Evolutionary conservation across 176 grass and related monocot species (phyloP).

Genomic region (Aegilops bicornis): DNA sequence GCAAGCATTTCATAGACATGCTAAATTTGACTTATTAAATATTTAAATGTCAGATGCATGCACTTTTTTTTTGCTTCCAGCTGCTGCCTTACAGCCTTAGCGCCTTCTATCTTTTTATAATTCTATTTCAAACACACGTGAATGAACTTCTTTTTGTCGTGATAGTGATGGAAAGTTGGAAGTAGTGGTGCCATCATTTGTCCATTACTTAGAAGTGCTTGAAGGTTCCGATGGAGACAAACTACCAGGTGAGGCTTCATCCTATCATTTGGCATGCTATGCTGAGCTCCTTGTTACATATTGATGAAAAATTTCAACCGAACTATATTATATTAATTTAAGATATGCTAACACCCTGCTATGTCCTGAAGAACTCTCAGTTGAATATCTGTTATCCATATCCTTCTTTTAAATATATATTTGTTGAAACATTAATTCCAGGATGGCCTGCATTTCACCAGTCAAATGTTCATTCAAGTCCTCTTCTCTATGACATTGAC

Average conservation of each 20-base stretch:
- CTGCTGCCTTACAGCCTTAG: not conserved
- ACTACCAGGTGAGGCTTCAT: constrained; percentile 61
- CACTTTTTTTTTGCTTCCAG: not conserved
- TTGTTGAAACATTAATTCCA: constrained; percentile 26
- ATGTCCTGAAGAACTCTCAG: constrained; percentile 17
- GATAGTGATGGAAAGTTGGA: constrained; percentile 87
- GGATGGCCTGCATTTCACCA: constrained; percentile 98
- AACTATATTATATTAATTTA: not conserved
- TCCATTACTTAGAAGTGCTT: constrained; percentile 98
- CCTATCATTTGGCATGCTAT: constrained; percentile 22
- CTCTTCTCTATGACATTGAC: constrained; percentile 86
- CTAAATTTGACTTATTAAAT: constrained; percentile 2
- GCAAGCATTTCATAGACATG: not conserved
- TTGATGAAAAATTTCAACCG: constrained; percentile 6
- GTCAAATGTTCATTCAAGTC: constrained; percentile 88
- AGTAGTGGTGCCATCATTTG: constrained; percentile 93
- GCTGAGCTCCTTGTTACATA: not conserved
- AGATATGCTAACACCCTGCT: not conserved
- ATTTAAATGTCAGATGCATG: not conserved
- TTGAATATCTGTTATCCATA: not conserved
- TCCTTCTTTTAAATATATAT: not conserved
- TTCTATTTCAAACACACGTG: constrained; percentile 18
- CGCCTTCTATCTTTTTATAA: constrained; percentile 5
- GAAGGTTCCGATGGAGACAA: constrained; percentile 98
- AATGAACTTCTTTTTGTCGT: constrained; percentile 23